Evolutionary conservation across 2,329 filamentous ascomycete species (phyloP).

Genomic region (Dactylellina parvicollis): DNA sequence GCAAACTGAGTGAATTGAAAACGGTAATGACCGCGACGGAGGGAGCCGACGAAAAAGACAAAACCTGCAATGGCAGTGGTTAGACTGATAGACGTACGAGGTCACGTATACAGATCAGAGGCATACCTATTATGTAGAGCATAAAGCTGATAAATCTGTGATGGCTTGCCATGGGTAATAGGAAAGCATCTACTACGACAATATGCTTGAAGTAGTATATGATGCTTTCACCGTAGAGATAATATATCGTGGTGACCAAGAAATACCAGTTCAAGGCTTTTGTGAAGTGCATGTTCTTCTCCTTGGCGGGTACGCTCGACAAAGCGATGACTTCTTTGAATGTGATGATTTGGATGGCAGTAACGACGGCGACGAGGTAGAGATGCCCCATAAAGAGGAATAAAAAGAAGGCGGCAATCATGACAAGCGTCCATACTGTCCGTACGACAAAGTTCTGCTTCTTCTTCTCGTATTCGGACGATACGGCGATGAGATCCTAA

Average conservation of each 20-base stretch:
- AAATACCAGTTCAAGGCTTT: slow-evolving; percentile 99
- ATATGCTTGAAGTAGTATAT: slow-evolving; percentile 99
- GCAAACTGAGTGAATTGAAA: slow-evolving; percentile 99
- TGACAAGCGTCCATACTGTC: slow-evolving; percentile 97
- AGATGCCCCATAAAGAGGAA: slow-evolving; percentile 96
- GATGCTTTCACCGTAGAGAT: slow-evolving; percentile 96
- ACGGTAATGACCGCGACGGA: slow-evolving; percentile 94
- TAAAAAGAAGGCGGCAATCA: slow-evolving; percentile 92
- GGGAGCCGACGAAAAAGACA: slow-evolving; percentile 94
- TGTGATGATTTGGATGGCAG: slow-evolving; percentile 91
- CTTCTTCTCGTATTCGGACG: slow-evolving; percentile 94
- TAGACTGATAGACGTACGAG: slow-evolving; percentile 1
- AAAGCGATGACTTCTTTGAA: slow-evolving; percentile 99
- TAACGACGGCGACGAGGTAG: slow-evolving; percentile 93
- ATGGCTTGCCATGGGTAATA: slow-evolving; percentile 93
- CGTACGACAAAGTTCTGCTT: slow-evolving; percentile 97
- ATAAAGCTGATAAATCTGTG: slow-evolving; percentile 99
- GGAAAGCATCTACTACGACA: slow-evolving; percentile 89
- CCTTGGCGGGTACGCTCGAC: slow-evolving; percentile 89
- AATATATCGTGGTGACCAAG: slow-evolving; percentile 98
- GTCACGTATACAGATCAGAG: neutral
- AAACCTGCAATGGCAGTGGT: slow-evolving; percentile 71
- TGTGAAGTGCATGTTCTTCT: slow-evolving; percentile 88
- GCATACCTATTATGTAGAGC: slow-evolving; percentile 92
- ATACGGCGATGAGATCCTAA: slow-evolving; percentile 57